phyloP scores from a whole-genome alignment of 192 early-diverging fungal species.

The Coemansia sp. region DNA sequence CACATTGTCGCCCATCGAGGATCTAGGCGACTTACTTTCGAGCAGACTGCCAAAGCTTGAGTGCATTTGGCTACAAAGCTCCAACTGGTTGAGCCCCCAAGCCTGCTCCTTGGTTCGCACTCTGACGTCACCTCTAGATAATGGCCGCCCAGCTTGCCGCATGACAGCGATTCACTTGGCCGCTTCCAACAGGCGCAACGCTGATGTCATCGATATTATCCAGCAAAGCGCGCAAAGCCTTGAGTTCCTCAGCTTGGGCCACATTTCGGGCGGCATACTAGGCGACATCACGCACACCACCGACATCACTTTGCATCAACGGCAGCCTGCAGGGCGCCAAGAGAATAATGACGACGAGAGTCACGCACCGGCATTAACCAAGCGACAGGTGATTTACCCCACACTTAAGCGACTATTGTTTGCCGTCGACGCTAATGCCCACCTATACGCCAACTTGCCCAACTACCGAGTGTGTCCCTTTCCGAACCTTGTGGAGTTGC shows the following conservation, averaged over 20 bases:
- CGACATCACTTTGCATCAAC: background rate
- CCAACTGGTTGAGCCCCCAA: conserved; percentile 1
- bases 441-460: conserved; percentile 19
- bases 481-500: conserved; percentile 37
- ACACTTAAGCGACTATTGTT: conserved; percentile 37
- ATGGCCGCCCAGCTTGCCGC: background rate
- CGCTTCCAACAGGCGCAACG: conserved; percentile 8
- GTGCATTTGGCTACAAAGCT: conserved; percentile 33
- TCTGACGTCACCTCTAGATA: background rate
- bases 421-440: conserved; percentile 28
- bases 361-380: background rate
- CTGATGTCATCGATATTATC: conserved; percentile 21
- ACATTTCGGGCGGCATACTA: conserved; percentile 35
- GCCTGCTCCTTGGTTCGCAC: background rate
- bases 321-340: background rate
- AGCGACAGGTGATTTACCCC: conserved; percentile 4
- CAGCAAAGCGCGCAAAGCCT: conserved; percentile 23
- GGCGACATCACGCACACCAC: conserved; percentile 11
- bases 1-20: background rate
- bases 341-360: background rate
- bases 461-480: conserved; percentile 21
- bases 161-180: conserved; percentile 23
- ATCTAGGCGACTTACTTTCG: background rate
- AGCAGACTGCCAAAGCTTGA: background rate
- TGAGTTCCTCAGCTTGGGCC: conserved; percentile 26